Evolutionary conservation across 2,329 filamentous ascomycete species (phyloP).

Genomic region (Aschersonia sp.): DNA sequence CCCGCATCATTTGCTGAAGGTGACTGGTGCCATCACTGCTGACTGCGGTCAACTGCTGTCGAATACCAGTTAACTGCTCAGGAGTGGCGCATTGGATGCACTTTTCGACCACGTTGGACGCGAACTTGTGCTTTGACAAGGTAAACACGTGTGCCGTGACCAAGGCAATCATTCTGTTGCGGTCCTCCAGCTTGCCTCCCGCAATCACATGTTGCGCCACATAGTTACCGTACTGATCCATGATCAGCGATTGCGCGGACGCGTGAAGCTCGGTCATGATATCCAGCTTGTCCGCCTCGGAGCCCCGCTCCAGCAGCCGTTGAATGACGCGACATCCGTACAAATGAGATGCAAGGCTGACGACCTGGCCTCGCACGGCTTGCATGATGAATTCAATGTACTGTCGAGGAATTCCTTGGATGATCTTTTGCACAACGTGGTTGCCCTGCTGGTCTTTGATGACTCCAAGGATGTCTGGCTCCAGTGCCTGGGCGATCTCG

Average conservation of each 20-base stretch:
- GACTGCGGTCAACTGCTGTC: conserved; percentile 43
- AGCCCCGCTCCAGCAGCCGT: conserved; percentile 73
- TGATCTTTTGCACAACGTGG: conserved; percentile 90
- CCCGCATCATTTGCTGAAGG: conserved; percentile 69
- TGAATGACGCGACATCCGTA: conserved; percentile 93
- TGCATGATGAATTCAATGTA: conserved; percentile 79
- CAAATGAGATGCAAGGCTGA: conserved; percentile 58
- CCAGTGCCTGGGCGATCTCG: conserved; percentile 68
- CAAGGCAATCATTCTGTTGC: conserved; percentile 55
- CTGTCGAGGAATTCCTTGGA: conserved; percentile 62
- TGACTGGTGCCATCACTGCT: conserved; percentile 53
- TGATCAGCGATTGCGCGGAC: conserved; percentile 58
- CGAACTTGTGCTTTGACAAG: conserved; percentile 89
- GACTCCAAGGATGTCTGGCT: conserved; percentile 59
- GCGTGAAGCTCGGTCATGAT: conserved; percentile 70
- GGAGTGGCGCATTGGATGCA: conserved; percentile 62
- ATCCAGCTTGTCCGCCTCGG: conserved; percentile 51
- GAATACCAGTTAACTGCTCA: conserved; percentile 56
- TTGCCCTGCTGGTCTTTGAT: conserved; percentile 87
- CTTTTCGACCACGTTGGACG: conserved; percentile 94
- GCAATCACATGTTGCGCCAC: conserved; percentile 86
- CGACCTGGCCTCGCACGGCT: conserved; percentile 62
- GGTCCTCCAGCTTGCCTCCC: conserved; percentile 60
- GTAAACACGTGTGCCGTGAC: conserved; percentile 58
- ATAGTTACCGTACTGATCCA: conserved; percentile 90